Conservation (phyloP, 257 asterid species). For the Solanum pimpinellifolium region DNA sequence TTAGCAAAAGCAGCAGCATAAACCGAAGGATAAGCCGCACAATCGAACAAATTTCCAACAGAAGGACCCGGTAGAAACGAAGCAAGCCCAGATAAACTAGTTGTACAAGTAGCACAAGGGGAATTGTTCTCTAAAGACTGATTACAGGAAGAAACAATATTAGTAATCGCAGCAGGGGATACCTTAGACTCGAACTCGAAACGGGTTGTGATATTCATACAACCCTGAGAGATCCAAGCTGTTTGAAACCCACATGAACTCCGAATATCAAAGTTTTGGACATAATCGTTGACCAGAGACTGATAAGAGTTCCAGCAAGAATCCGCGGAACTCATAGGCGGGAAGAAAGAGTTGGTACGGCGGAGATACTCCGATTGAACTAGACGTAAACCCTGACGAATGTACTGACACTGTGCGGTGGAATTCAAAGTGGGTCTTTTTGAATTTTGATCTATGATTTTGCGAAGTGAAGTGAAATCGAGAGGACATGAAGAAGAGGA, state of each 20-base stretch:
- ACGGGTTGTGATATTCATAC: slow-evolving; percentile 63
- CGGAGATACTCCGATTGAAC: slow-evolving; percentile 56
- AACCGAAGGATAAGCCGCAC: slow-evolving; percentile 46
- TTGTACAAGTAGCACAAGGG: slow-evolving; percentile 74
- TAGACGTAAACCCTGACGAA: slow-evolving; percentile 60
- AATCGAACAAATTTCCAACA: slow-evolving; percentile 51
- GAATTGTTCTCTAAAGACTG: slow-evolving; percentile 51
- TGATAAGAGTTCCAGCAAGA: slow-evolving; percentile 57
- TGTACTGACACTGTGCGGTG: slow-evolving; percentile 42
- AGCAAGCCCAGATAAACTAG: slow-evolving; percentile 39
- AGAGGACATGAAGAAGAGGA: slow-evolving; percentile 40
- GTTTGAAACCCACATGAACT: slow-evolving; percentile 45
- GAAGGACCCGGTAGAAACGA: slow-evolving; percentile 42
- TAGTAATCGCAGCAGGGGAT: slow-evolving; percentile 17
- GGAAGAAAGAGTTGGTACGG: slow-evolving; percentile 40
- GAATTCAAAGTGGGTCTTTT: slow-evolving; percentile 17
- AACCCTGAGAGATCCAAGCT: slow-evolving; percentile 56
- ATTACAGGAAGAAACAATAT: slow-evolving; percentile 37
- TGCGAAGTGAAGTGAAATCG: slow-evolving; percentile 32
- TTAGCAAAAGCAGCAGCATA: slow-evolving; percentile 67
- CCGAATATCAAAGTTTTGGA: slow-evolving; percentile 34
- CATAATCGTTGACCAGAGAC: slow-evolving; percentile 26
- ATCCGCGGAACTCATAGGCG: slow-evolving; percentile 40
- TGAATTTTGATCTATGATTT: slow-evolving; percentile 6
- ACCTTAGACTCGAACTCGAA: slow-evolving; percentile 47